These are phyloP conservation scores for Angophora floribunda DNA, from an alignment of 345 rosid genomes.

Conservation along the genomic window DNA sequence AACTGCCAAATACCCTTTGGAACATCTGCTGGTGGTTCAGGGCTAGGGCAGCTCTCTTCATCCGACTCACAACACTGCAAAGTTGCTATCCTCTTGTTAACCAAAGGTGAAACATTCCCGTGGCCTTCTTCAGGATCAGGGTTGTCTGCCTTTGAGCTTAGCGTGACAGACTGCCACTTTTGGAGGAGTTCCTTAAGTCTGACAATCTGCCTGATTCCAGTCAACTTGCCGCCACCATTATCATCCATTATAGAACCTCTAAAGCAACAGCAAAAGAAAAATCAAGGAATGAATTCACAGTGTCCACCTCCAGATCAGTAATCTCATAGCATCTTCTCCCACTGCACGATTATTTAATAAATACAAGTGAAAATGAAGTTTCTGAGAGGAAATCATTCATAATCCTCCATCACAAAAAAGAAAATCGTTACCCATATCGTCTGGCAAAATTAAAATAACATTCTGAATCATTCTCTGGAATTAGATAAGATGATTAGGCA, in stretches of 20 bases:
- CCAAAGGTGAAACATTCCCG: slow-evolving; percentile 24
- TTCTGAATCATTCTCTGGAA: neutral
- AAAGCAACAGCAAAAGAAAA: neutral
- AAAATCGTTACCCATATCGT: neutral
- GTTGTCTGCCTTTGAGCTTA: slow-evolving; percentile 25
- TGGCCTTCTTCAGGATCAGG: slow-evolving; percentile 7
- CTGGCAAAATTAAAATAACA: neutral
- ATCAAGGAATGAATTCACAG: slow-evolving; percentile 2
- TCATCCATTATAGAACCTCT: slow-evolving; percentile 38
- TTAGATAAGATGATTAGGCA: neutral
- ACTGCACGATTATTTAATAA: neutral
- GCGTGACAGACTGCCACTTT: slow-evolving; percentile 82
- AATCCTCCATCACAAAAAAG: neutral
- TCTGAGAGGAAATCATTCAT: neutral
- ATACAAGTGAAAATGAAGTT: neutral
- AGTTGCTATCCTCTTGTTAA: slow-evolving; percentile 43
- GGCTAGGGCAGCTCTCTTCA: slow-evolving; percentile 70
- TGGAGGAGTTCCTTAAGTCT: slow-evolving; percentile 76
- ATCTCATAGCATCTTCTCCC: slow-evolving; percentile 38
- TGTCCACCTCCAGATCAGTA: slow-evolving; percentile 9
- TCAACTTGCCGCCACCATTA: slow-evolving; percentile 42
- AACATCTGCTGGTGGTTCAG: slow-evolving; percentile 66
- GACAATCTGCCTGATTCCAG: slow-evolving; percentile 76
- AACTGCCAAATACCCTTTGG: slow-evolving; percentile 92
- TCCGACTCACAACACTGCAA: slow-evolving; percentile 57